Conservation (phyloP, 495 filamentous ascomycete genomes). For the Bryoglossum gracile region DNA sequence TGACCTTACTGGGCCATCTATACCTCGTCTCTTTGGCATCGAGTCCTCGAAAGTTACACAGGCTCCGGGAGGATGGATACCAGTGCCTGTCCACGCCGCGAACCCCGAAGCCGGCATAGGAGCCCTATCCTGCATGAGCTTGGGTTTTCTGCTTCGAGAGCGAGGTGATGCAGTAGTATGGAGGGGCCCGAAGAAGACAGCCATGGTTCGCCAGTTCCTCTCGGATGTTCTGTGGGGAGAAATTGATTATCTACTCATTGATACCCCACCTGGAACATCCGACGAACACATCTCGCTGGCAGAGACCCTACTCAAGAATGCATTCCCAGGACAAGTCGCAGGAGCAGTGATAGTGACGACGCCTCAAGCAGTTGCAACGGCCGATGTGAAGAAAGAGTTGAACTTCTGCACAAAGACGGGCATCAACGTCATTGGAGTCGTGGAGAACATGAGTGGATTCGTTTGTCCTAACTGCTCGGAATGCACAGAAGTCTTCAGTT, state of each 20-base stretch:
- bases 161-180: constrained; percentile 90
- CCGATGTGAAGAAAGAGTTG: constrained; percentile 91
- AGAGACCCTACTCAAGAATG: constrained; percentile 65
- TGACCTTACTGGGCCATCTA: constrained; percentile 92
- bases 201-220: constrained; percentile 95
- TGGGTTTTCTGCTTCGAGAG: constrained; percentile 80
- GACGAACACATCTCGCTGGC: constrained; percentile 96
- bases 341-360: constrained; percentile 95
- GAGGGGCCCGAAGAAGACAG: constrained; percentile 97
- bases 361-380: constrained; percentile 86
- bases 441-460: constrained; percentile 98
- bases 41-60: constrained; percentile 87
- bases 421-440: constrained; percentile 74
- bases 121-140: constrained; percentile 79
- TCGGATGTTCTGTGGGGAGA: constrained; percentile 86
- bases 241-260: constrained; percentile 84
- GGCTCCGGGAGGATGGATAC: constrained; percentile 81
- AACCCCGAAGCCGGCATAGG: constrained; percentile 40
- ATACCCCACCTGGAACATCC: constrained; percentile 92
- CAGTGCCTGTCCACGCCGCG: constrained; percentile 68
- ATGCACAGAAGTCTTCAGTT: constrained; percentile 86
- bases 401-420: constrained; percentile 90
- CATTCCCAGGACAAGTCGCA: constrained; percentile 51
- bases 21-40: constrained; percentile 86
- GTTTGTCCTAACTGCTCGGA: constrained; percentile 93